A percentile compares a stretch with the other conserved stretches of the same genome.
Conservation (phyloP, 352 stramenopile species). For the Aphanomyces stellatus region DNA sequence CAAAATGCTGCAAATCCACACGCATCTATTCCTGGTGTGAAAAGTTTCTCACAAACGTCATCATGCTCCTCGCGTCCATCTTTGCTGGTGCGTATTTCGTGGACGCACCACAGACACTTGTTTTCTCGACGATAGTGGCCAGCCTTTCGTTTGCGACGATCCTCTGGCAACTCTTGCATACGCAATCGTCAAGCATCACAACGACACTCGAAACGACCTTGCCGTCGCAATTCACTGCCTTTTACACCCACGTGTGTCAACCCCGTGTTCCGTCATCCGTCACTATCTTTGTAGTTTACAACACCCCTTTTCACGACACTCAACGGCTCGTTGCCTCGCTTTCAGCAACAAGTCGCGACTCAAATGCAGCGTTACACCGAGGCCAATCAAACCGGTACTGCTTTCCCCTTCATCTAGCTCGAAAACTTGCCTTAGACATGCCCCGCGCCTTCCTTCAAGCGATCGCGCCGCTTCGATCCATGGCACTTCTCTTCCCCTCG, state of each 20-base stretch:
- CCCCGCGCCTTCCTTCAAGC: neutral
- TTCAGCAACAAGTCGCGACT: constrained; percentile 1
- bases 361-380: constrained; percentile 6
- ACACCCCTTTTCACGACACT: neutral
- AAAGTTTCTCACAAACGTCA: constrained; percentile 2
- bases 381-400: neutral
- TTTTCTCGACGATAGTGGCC: too few species aligned
- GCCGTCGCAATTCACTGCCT: neutral
- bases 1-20: neutral
- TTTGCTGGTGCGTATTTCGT: too few species aligned
- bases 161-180: neutral
- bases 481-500: neutral
- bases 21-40: constrained; percentile 7
- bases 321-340: neutral
- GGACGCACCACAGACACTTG: too few species aligned
- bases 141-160: neutral
- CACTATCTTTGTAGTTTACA: too few species aligned
- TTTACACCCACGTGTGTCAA: neutral
- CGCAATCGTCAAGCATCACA: neutral
- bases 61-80: neutral
- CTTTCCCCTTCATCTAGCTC: neutral
- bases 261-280: too few species aligned
- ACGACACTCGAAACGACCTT: neutral
- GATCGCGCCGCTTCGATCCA: neutral
- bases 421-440: constrained; percentile 5